Percentiles rank a stretch among this genome's conserved stretches.
Evolutionary conservation across 768 basidiomycete species (phyloP).

Genomic region (Russula sp.): DNA sequence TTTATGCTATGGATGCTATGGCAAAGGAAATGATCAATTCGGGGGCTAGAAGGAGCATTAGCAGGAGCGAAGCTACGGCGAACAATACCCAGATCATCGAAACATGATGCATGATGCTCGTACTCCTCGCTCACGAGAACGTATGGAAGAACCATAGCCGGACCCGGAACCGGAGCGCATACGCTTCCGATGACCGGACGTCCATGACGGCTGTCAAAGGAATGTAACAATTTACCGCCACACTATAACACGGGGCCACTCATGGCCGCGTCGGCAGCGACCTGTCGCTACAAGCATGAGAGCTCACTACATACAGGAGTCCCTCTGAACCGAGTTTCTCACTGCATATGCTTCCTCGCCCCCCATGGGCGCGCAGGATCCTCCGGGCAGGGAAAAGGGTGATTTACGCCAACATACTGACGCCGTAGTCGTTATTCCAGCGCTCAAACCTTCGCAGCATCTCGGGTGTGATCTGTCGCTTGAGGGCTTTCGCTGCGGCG

Average conservation of each 20-base stretch:
- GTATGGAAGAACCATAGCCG: not conserved
- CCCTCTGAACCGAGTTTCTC: not conserved
- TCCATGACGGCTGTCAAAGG: conserved; percentile 5
- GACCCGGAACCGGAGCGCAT: not conserved
- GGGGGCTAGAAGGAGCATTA: not conserved
- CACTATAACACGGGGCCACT: not conserved
- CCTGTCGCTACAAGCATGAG: not conserved
- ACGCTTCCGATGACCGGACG: conserved; percentile 3
- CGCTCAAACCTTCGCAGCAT: conserved; percentile 67
- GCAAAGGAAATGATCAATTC: not conserved
- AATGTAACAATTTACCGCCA: not conserved
- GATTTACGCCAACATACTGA: conserved; percentile 7
- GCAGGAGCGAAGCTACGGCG: conserved; percentile 11
- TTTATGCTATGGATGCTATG: conserved; percentile 10
- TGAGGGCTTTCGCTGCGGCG: conserved; percentile 64
- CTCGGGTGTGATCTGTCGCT: conserved; percentile 80
- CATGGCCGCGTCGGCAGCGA: conserved; percentile 3
- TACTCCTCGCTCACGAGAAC: conserved; percentile 15
- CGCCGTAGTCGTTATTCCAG: conserved; percentile 50
- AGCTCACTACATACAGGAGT: conserved; percentile 10
- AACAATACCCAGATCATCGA: not conserved
- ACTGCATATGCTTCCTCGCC: not conserved
- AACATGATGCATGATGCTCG: not conserved
- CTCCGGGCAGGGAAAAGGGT: not conserved
- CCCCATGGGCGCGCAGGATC: not conserved